phyloP scores from a whole-genome alignment of 805 yeast species.

The Grigorovia jiainica region DNA sequence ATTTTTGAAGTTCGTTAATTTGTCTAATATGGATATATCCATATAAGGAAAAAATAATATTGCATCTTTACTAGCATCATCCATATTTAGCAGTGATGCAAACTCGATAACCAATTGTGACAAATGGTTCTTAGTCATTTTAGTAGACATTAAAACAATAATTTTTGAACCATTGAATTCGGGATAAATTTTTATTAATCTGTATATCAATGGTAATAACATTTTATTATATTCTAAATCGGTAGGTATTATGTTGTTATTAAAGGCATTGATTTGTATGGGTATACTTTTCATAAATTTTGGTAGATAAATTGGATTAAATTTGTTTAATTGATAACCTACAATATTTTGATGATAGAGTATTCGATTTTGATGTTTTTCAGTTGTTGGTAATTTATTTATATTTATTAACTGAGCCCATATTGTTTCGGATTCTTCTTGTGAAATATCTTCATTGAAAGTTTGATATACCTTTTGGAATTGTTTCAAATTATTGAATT shows the following conservation, averaged over 20 bases:
- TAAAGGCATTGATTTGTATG: slow-evolving; percentile 16
- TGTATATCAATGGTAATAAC: slow-evolving; percentile 8
- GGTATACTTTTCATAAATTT: slow-evolving; percentile 29
- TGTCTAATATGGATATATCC: slow-evolving; percentile 50
- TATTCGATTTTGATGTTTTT: slow-evolving; percentile 17
- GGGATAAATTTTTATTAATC: background rate
- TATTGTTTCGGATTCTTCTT: slow-evolving; percentile 6
- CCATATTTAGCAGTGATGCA: slow-evolving; percentile 27
- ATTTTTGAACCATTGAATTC: slow-evolving; percentile 5
- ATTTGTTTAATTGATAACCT: slow-evolving; percentile 21
- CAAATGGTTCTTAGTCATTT: slow-evolving; percentile 33
- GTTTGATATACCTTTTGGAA: slow-evolving; percentile 19
- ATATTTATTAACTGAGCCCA: no score
- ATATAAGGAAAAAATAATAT: slow-evolving; percentile 45
- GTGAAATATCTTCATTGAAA: slow-evolving; percentile 9
- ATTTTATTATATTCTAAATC: slow-evolving; percentile 17
- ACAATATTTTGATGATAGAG: slow-evolving; percentile 14
- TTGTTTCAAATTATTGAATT: slow-evolving; percentile 8
- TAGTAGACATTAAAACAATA: slow-evolving; percentile 31
- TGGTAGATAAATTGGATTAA: slow-evolving; percentile 29
- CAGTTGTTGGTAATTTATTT: slow-evolving; percentile 8
- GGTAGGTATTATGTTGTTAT: slow-evolving; percentile 12
- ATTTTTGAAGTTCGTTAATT: slow-evolving; percentile 31
- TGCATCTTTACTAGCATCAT: slow-evolving; percentile 25
- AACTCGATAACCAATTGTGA: slow-evolving; percentile 34